A percentile compares a stretch with the other conserved stretches of the same genome.
phyloP scores from a whole-genome alignment of 257 asterid species.

The Gynochthodes officinalis region DNA sequence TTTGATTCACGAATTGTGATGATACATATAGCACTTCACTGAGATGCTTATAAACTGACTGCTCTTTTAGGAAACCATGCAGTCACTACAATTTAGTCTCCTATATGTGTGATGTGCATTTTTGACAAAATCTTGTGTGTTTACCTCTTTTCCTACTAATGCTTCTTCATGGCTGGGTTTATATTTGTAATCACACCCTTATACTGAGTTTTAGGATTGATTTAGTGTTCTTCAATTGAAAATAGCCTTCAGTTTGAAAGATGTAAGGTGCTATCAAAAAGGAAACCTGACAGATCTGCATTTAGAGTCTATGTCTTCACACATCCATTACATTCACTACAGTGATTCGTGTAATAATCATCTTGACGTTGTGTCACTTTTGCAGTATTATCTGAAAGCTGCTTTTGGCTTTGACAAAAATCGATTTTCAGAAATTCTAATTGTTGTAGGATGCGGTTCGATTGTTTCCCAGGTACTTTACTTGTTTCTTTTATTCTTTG shows the following conservation, averaged over 20 bases:
- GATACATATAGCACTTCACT: too few species aligned
- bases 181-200: background rate
- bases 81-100: too few species aligned
- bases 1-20: background rate
- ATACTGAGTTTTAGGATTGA: background rate
- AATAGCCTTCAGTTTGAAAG: background rate
- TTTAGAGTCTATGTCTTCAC: background rate
- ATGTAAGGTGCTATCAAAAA: background rate
- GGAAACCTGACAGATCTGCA: background rate
- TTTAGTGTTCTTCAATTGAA: background rate
- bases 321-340: background rate
- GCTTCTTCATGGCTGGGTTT: background rate
- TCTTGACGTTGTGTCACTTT: conserved; percentile 16
- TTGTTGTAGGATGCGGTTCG: conserved; percentile 87
- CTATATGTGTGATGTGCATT: too few species aligned
- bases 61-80: too few species aligned
- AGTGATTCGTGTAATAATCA: conserved; percentile 6
- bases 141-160: background rate
- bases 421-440: conserved; percentile 77
- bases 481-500: background rate
- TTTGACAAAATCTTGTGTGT: too few species aligned
- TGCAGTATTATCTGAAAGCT: conserved; percentile 89
- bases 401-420: conserved; percentile 82
- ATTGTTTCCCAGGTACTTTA: conserved; percentile 81
- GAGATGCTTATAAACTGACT: too few species aligned